These are phyloP conservation scores for Gynandropsis gynandra DNA, from an alignment of 345 rosid genomes.

Conservation along the genomic window DNA sequence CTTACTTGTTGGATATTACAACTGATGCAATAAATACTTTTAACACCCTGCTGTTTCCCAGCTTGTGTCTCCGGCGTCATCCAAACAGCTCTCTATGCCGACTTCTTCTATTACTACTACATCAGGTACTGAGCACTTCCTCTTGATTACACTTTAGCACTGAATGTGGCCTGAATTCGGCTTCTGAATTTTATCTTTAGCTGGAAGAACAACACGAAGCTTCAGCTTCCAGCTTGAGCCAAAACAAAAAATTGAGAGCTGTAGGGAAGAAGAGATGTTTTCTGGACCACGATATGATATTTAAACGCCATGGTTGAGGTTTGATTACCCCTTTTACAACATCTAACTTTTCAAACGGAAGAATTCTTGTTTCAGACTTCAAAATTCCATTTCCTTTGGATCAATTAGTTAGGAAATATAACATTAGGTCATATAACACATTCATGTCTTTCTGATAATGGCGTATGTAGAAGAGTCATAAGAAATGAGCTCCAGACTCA, in stretches of 20 bases:
- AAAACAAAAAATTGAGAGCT: conserved; percentile 1
- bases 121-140: conserved; percentile 38
- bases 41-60: conserved; percentile 27
- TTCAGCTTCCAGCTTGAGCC: conserved; percentile 84
- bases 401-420: too few species aligned
- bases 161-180: not conserved
- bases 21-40: not conserved
- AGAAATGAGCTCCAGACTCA: too few species aligned
- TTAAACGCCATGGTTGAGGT: too few species aligned
- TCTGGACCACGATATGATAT: too few species aligned
- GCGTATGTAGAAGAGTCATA: too few species aligned
- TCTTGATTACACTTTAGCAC: not conserved
- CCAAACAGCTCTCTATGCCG: conserved; percentile 85
- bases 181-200: conserved; percentile 25
- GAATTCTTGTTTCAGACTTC: too few species aligned
- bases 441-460: too few species aligned
- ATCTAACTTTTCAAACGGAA: too few species aligned
- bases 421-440: too few species aligned
- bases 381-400: too few species aligned
- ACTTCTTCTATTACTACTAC: conserved; percentile 93
- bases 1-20: not conserved
- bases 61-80: conserved; percentile 79
- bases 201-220: conserved; percentile 89
- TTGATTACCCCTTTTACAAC: too few species aligned
- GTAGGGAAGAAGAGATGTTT: not conserved